Evolutionary conservation across 2,329 filamentous ascomycete species (phyloP), one percentile per base, ranked within the genome.

Genomic region (Ceratocystis albifundus): DNA sequence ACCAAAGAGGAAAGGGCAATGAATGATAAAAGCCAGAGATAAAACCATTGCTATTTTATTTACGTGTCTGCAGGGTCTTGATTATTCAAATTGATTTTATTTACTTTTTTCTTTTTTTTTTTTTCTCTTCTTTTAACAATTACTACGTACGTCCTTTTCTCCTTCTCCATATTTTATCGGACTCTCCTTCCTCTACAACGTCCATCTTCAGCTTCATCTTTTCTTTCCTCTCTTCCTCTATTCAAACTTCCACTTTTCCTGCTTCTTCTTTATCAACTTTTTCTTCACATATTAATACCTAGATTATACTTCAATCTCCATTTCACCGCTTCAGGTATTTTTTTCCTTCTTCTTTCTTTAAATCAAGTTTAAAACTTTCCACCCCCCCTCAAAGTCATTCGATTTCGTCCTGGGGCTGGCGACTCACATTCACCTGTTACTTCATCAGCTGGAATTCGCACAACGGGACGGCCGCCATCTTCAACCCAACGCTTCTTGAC

Each of bases 371-470:
- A n/a, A 12, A 5, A 15, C 28, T n/a, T n/a, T n/a, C n/a, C n/a
- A n/a, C n/a, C n/a, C n/a, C 55, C 55, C 55, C 20, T 59, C 12
- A 22, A 59, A 59, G 55, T 36, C 55, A 59, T n/a, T 59, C 55
- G 55, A 59, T 59, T 59, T 59, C 55, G 50, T 48, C 61, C 44
- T 63, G 61, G 61, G 61, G 41, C 44, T 63, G 44, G 61, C 25
- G 15, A 59, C 32, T 59, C 55, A 59, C 55, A 41, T 8, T 36
- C 50, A 22, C 12, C 25, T 15, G 2, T 55, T 25, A 4, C 50
- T 30, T 12, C 28, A 36, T 12, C 55, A 36, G 55, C 55, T 59
- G 55, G 55, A 30, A 59, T 59, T 25, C 17, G 32, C 28, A 59
- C 48, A 30, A 59, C 55, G 55, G 55, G 28, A 10, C 55, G 25